These are phyloP conservation scores for Didymella arachidicola DNA, from an alignment of 2,329 filamentous ascomycete species.

Conservation along the genomic window DNA sequence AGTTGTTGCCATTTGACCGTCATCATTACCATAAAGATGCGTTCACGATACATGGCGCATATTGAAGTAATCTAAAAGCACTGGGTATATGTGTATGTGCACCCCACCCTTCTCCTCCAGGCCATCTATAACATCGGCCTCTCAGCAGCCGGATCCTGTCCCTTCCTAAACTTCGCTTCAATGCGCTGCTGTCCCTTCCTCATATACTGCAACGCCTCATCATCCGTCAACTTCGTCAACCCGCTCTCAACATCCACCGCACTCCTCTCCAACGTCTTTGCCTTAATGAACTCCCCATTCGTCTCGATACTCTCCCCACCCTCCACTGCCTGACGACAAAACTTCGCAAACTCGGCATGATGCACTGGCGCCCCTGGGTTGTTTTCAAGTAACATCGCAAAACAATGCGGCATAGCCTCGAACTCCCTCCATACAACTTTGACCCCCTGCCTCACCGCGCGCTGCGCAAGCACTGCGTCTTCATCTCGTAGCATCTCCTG, in stretches of 20 bases:
- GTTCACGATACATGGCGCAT: too few species aligned
- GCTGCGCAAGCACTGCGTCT: conserved; percentile 65
- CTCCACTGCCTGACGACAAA: conserved; percentile 43
- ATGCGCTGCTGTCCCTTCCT: conserved; percentile 33
- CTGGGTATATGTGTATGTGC: not conserved
- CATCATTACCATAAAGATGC: too few species aligned
- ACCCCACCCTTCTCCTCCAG: not conserved
- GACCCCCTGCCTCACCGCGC: conserved; percentile 65
- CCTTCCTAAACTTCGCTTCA: conserved; percentile 29
- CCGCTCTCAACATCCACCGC: conserved; percentile 35
- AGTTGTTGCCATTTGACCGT: too few species aligned
- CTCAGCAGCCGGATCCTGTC: conserved; percentile 28
- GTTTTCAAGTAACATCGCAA: conserved; percentile 55
- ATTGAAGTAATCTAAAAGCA: not conserved
- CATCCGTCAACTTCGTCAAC: conserved; percentile 43
- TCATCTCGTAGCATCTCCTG: conserved; percentile 78
- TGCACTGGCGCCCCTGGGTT: conserved; percentile 42
- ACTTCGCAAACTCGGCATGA: conserved; percentile 48
- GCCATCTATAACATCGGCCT: conserved; percentile 31
- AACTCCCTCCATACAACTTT: conserved; percentile 73
- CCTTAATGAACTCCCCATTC: conserved; percentile 38
- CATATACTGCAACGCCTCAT: conserved; percentile 44
- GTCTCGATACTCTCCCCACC: conserved; percentile 24
- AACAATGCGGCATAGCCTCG: conserved; percentile 82
- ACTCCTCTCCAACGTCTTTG: conserved; percentile 41